Evolutionary conservation across 345 rosid genomes (phyloP).

Genomic region (Aurinia saxatilis): DNA sequence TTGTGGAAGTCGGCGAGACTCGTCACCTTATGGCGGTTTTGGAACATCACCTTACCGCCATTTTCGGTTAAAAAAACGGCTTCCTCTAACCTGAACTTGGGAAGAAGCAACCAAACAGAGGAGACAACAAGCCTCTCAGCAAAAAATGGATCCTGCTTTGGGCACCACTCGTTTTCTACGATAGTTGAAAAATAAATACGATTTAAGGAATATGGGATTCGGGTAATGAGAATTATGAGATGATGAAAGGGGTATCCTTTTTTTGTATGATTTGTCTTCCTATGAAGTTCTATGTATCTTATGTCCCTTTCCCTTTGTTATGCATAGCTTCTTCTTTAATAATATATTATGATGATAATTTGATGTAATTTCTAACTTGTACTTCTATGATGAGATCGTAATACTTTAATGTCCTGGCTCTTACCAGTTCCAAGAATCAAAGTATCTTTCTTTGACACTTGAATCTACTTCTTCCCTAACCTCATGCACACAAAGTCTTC

Average conservation of each 20-base stretch:
- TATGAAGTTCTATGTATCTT: neutral
- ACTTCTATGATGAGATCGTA: neutral
- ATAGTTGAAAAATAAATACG: constrained; percentile 1
- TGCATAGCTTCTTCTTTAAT: neutral
- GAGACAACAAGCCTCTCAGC: neutral
- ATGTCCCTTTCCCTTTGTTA: neutral
- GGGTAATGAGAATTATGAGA: constrained; percentile 9
- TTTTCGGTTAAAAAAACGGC: constrained; percentile 54
- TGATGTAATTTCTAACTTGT: neutral
- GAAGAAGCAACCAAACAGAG: neutral
- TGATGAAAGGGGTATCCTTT: neutral
- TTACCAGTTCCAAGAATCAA: neutral
- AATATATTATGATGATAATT: neutral
- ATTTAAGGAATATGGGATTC: neutral
- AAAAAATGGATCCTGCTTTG: constrained; percentile 4
- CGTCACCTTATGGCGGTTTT: constrained; percentile 52
- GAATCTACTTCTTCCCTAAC: too few relatives aligned
- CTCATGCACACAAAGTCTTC: too few relatives aligned
- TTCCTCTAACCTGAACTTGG: neutral
- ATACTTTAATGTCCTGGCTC: neutral
- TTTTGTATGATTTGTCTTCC: constrained; percentile 6
- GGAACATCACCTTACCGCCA: constrained; percentile 71
- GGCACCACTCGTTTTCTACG: neutral
- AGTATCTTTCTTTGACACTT: too few relatives aligned
- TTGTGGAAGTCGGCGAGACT: constrained; percentile 37